phyloP scores from a whole-genome alignment of 2,329 filamentous ascomycete species.

The Gaeumannomyces tritici region DNA sequence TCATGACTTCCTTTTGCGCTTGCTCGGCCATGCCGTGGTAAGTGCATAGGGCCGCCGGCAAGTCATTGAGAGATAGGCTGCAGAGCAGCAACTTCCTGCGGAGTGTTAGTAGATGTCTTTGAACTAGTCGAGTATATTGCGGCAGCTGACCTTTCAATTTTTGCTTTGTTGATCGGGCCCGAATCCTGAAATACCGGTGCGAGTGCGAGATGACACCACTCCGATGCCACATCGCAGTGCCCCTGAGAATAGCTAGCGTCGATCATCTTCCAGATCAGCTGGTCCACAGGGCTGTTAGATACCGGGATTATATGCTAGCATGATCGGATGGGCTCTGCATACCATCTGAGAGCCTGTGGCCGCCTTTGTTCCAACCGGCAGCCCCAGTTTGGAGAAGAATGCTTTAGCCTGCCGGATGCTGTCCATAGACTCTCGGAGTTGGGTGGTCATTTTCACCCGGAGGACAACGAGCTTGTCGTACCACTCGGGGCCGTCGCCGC shows the following conservation, averaged over 20 bases:
- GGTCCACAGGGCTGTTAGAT: conserved; percentile 6
- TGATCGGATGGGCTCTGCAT: conserved; percentile 14
- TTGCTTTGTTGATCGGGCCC: conserved; percentile 56
- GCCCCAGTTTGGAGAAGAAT: conserved; percentile 33
- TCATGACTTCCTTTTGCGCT: conserved; percentile 52
- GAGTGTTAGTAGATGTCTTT: conserved; percentile 1
- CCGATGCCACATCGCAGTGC: conserved; percentile 44
- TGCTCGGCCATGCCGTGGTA: conserved; percentile 50
- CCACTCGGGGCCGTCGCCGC: conserved; percentile 28
- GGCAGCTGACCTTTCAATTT: conserved; percentile 49
- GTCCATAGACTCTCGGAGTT: conserved; percentile 25
- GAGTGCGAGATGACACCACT: conserved; percentile 64
- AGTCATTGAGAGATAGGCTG: conserved; percentile 48
- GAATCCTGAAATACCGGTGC: conserved; percentile 57
- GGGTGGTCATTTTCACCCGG: conserved; percentile 55
- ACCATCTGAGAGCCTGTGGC: conserved; percentile 61
- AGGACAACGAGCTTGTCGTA: conserved; percentile 61
- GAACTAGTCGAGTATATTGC: background rate
- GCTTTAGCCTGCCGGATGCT: conserved; percentile 14
- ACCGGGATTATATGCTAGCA: too few relatives aligned
- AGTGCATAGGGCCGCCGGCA: conserved; percentile 40
- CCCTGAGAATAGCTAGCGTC: conserved; percentile 46
- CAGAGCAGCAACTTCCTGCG: conserved; percentile 65
- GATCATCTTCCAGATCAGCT: conserved; percentile 78
- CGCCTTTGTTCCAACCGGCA: conserved; percentile 45